A percentile compares a stretch with the other conserved stretches of the same genome.
Evolutionary conservation across 257 asterid species (phyloP).

Genomic region (Capsicum chinense): DNA sequence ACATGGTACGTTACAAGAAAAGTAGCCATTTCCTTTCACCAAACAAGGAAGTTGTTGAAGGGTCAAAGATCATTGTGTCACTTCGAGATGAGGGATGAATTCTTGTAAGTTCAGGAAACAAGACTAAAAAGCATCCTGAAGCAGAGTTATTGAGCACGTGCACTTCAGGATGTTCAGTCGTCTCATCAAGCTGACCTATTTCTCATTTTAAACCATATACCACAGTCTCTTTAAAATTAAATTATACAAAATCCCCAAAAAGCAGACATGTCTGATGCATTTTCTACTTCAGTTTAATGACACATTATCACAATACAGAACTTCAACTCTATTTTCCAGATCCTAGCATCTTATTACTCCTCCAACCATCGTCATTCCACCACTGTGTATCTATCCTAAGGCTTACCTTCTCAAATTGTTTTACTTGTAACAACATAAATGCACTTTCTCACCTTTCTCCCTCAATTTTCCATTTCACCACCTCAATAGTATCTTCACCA

Average conservation of each 20-base stretch:
- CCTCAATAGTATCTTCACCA: constrained; percentile 6
- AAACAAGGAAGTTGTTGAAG: constrained; percentile 9
- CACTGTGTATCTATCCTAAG: not conserved
- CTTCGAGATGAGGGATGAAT: constrained; percentile 2
- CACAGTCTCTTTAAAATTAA: not conserved
- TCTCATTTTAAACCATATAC: not conserved
- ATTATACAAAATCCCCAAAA: not conserved
- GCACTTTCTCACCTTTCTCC: constrained; percentile 2
- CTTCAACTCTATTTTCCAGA: not conserved
- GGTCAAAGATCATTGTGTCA: not conserved
- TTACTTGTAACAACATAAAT: not conserved
- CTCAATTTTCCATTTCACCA: constrained; percentile 6
- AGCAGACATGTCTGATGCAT: constrained; percentile 2
- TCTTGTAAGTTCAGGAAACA: not conserved
- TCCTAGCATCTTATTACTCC: constrained; percentile 9
- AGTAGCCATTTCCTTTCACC: not conserved
- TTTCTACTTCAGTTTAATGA: not conserved
- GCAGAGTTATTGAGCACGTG: not conserved
- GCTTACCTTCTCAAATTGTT: constrained; percentile 19
- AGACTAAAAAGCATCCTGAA: constrained; percentile 4
- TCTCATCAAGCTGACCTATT: not conserved
- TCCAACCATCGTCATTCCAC: not conserved
- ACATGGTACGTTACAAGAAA: not conserved
- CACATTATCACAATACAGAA: not conserved
- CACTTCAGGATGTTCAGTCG: constrained; percentile 1